Conservation (phyloP, 768 basidiomycete genomes). For the Rhodotorula babjevae region DNA sequence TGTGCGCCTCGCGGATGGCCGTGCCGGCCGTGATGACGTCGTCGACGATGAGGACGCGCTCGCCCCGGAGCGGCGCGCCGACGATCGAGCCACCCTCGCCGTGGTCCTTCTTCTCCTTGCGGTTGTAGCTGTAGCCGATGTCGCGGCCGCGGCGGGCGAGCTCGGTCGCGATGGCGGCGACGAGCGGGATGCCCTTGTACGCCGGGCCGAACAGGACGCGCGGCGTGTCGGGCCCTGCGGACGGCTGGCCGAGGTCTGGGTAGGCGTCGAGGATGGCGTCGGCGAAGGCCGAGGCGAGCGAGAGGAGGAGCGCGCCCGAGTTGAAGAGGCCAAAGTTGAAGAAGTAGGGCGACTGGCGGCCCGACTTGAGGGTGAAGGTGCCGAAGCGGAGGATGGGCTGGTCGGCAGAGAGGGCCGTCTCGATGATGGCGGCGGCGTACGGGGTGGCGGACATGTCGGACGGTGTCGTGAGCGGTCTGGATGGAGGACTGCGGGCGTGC, state of each 20-base stretch:
- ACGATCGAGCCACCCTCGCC: constrained; percentile 92
- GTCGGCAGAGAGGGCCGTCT: constrained; percentile 46
- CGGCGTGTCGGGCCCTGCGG: constrained; percentile 47
- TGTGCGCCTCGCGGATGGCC: constrained; percentile 77
- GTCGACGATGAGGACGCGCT: constrained; percentile 81
- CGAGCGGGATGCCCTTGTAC: constrained; percentile 94
- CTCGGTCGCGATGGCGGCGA: constrained; percentile 72
- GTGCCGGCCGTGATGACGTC: constrained; percentile 92
- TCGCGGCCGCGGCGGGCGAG: constrained; percentile 61
- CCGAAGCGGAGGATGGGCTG: constrained; percentile 60
- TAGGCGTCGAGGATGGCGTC: constrained; percentile 62
- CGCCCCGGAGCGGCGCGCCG: constrained; percentile 73
- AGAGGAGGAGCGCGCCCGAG: constrained; percentile 71
- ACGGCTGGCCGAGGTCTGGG: constrained; percentile 29
- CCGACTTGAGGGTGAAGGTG: constrained; percentile 87
- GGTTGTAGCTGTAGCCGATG: constrained; percentile 83
- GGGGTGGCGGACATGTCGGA: constrained; percentile 1
- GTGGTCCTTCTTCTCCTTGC: constrained; percentile 93
- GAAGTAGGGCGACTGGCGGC: constrained; percentile 89
- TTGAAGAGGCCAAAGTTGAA: constrained; percentile 90
- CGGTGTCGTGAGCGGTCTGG: background rate
- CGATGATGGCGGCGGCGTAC: constrained; percentile 31
- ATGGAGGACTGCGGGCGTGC: background rate
- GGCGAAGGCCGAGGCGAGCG: constrained; percentile 77
- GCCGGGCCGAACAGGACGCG: constrained; percentile 93